A percentile compares a stretch with the other conserved stretches of the same genome.
These are phyloP conservation scores for Dittrichia graveolens DNA, from an alignment of 129 eudicot species.

Conservation along the genomic window DNA sequence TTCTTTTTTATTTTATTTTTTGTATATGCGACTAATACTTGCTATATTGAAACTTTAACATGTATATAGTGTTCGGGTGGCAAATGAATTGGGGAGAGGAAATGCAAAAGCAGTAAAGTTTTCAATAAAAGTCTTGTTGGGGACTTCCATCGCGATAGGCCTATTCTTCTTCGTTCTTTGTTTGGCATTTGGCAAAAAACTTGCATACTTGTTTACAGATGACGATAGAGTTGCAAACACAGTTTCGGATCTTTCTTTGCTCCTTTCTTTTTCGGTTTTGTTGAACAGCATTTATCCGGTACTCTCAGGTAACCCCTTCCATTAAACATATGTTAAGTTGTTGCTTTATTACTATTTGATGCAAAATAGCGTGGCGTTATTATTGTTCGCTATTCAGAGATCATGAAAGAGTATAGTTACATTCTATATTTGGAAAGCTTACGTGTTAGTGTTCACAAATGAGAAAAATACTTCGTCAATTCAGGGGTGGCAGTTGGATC, in stretches of 20 bases:
- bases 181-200: conserved; percentile 51
- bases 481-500: conserved; percentile 80
- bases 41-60: conserved; percentile 3
- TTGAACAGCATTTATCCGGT: conserved; percentile 76
- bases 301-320: conserved; percentile 53
- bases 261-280: conserved; percentile 66
- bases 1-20: background rate
- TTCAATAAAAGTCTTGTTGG: conserved; percentile 59
- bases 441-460: background rate
- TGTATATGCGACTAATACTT: background rate
- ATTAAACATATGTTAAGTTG: background rate
- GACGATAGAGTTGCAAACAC: conserved; percentile 58
- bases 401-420: no score
- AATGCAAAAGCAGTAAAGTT: conserved; percentile 69
- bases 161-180: conserved; percentile 52
- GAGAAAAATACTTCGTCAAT: background rate
- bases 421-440: background rate
- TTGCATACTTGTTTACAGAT: conserved; percentile 61
- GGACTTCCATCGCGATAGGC: conserved; percentile 60
- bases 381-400: no score
- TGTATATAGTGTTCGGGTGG: conserved; percentile 66
- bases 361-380: no score
- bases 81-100: conserved; percentile 86
- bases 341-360: no score
- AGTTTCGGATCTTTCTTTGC: conserved; percentile 57